These are phyloP conservation scores for Melaleuca quinquenervia DNA, from an alignment of 345 rosid genomes.

Conservation along the genomic window DNA sequence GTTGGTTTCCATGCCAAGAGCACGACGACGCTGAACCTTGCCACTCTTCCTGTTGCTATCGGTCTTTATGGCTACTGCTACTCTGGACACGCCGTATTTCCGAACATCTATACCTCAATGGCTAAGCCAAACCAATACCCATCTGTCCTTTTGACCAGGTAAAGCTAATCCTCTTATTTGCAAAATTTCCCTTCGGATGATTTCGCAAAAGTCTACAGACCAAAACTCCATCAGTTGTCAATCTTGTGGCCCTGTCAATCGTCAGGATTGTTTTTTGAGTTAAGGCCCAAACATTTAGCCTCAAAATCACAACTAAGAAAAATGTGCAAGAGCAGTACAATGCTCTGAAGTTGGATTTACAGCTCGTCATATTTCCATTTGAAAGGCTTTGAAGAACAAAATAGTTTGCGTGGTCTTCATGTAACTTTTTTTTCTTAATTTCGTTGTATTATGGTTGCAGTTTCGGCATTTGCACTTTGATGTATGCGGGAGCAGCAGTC, in stretches of 20 bases:
- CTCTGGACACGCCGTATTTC: constrained; percentile 97
- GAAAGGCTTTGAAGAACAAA: neutral
- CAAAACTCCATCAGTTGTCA: neutral
- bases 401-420: neutral
- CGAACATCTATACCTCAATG: constrained; percentile 93
- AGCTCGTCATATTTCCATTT: neutral
- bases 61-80: constrained; percentile 94
- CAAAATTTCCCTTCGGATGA: neutral
- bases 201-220: neutral
- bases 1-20: constrained; percentile 66
- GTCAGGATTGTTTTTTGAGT: neutral
- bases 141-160: constrained; percentile 66
- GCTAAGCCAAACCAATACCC: constrained; percentile 65
- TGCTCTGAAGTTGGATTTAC: neutral
- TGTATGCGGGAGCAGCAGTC: constrained; percentile 81
- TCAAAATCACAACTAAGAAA: neutral
- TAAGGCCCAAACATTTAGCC: neutral
- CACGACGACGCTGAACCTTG: constrained; percentile 39
- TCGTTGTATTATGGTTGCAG: constrained; percentile 17
- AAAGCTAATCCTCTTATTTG: neutral
- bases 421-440: neutral
- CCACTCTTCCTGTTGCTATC: constrained; percentile 84
- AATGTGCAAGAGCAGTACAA: neutral
- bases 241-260: neutral
- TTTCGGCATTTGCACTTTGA: constrained; percentile 51